Evolutionary conservation across 306 rosid genomes (phyloP).

Genomic region (Vigna mungo): DNA sequence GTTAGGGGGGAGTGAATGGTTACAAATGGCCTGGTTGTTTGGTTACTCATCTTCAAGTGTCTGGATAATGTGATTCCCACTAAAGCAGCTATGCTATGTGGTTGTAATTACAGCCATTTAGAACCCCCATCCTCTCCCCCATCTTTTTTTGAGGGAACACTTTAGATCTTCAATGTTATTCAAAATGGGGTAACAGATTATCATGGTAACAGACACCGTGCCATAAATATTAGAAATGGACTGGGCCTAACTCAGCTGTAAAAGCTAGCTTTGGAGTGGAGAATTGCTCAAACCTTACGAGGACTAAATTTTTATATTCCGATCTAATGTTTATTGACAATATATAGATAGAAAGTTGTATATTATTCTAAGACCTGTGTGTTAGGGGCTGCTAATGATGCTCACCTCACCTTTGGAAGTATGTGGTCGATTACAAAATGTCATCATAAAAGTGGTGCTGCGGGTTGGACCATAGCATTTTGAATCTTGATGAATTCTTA

Average conservation of each 20-base stretch:
- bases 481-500: conserved; percentile 25
- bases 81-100: neutral
- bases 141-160: neutral
- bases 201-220: neutral
- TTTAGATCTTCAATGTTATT: neutral
- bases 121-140: neutral
- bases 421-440: conserved; percentile 24
- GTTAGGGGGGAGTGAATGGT: neutral
- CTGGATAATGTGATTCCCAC: no score
- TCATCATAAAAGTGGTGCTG: conserved; percentile 31
- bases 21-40: conserved; percentile 12
- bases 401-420: conserved; percentile 26
- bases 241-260: neutral
- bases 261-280: neutral
- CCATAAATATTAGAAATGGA: neutral
- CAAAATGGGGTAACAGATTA: neutral
- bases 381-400: conserved; percentile 24
- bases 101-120: neutral
- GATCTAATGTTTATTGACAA: neutral
- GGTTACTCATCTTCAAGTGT: no score
- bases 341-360: neutral
- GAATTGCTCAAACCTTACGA: neutral
- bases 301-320: neutral
- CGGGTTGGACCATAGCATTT: conserved; percentile 23
- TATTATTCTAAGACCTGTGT: conserved; percentile 20